phyloP scores from a whole-genome alignment of 2,329 filamentous ascomycete species.

The Trichoderma sp. region DNA sequence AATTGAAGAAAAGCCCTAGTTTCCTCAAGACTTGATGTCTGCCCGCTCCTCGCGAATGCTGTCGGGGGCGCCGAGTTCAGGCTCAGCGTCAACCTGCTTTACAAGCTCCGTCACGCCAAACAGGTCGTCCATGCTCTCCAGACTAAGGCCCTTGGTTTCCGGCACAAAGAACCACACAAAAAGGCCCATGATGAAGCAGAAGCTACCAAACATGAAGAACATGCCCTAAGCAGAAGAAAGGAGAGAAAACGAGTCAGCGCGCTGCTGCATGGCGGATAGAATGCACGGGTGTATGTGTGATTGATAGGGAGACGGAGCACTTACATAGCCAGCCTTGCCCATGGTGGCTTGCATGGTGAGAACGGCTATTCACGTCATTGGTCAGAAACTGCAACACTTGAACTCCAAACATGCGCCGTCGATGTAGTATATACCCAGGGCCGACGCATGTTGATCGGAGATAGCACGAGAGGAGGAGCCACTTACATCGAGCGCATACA shows the following conservation, averaged over 20 bases:
- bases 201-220: conserved; percentile 69
- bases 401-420: too few relatives aligned
- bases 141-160: conserved; percentile 66
- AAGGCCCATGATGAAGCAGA: conserved; percentile 65
- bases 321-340: conserved; percentile 45
- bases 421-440: too few relatives aligned
- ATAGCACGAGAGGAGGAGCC: background rate
- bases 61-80: conserved; percentile 32
- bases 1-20: background rate
- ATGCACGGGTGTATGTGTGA: too few relatives aligned
- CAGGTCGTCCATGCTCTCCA: conserved; percentile 68
- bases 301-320: conserved; percentile 24
- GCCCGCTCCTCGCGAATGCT: conserved; percentile 34
- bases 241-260: background rate
- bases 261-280: too few relatives aligned
- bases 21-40: conserved; percentile 25
- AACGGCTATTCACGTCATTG: conserved; percentile 45
- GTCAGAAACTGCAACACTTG: background rate
- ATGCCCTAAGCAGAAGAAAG: conserved; percentile 48
- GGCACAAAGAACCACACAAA: conserved; percentile 70
- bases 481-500: conserved; percentile 61
- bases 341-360: conserved; percentile 66
- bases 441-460: background rate
- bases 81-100: conserved; percentile 38
- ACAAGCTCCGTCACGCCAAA: conserved; percentile 58